Conservation (phyloP, 2,329 filamentous ascomycete genomes). For the Cercospora zeina region DNA sequence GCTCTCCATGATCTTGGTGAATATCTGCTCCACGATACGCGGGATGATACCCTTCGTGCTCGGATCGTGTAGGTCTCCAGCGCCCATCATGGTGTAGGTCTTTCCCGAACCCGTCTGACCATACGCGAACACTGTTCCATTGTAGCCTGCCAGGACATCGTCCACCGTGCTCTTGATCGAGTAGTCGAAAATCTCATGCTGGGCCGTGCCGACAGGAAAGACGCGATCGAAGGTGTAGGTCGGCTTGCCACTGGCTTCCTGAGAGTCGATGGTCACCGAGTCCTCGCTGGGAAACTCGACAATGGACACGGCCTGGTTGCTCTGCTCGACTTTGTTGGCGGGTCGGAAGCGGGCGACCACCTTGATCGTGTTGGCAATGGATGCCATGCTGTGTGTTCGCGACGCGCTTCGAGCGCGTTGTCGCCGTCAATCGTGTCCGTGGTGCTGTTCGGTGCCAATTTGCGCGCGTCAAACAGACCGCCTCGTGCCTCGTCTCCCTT, state of each 20-base stretch:
- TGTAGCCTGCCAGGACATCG: conserved; percentile 98
- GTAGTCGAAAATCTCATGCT: conserved; percentile 95
- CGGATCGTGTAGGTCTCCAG: conserved; percentile 81
- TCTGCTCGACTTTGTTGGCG: conserved; percentile 91
- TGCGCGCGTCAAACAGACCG: conserved; percentile 8
- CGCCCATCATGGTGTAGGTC: conserved; percentile 98
- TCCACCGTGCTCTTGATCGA: conserved; percentile 95
- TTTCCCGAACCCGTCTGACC: conserved; percentile 98
- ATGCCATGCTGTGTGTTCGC: conserved; percentile 31
- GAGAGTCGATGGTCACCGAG: conserved; percentile 84
- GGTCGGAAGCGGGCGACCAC: conserved; percentile 97
- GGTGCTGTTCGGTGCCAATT: conserved; percentile 4
- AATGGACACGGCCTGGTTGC: conserved; percentile 86
- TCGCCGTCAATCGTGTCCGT: conserved; percentile 1
- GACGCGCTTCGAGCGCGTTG: conserved; percentile 11
- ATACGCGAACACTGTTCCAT: conserved; percentile 97
- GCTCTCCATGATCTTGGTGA: conserved; percentile 88
- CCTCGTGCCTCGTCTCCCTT: conserved; percentile 8
- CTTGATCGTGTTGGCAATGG: conserved; percentile 46
- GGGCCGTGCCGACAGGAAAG: conserved; percentile 88
- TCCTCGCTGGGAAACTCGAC: conserved; percentile 86
- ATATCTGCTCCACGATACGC: conserved; percentile 96
- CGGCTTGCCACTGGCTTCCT: conserved; percentile 61
- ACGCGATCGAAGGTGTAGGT: conserved; percentile 98
- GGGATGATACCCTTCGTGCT: conserved; percentile 91